These are phyloP conservation scores for Cryphonectria nitschkei DNA, from an alignment of 2,329 filamentous ascomycete genomes.

Conservation along the genomic window DNA sequence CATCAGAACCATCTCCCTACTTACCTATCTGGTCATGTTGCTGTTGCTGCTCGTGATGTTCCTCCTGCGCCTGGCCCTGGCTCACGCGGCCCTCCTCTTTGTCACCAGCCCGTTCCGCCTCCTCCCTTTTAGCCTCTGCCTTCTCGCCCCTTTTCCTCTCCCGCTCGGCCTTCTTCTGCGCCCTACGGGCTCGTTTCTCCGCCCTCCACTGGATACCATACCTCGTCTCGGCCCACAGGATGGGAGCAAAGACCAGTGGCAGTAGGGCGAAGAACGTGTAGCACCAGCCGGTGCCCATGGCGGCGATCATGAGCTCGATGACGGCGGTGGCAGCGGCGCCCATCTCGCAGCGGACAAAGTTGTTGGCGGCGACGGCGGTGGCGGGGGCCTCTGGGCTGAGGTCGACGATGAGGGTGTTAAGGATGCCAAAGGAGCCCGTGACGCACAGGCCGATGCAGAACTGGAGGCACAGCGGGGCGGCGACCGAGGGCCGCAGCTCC, in stretches of 20 bases:
- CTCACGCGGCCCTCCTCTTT: neutral
- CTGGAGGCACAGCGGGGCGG: conserved; percentile 57
- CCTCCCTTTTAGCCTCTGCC: conserved; percentile 15
- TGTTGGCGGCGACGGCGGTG: conserved; percentile 66
- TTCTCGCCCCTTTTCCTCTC: conserved; percentile 33
- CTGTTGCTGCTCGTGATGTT: neutral
- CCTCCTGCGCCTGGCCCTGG: neutral
- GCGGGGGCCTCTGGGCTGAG: conserved; percentile 63
- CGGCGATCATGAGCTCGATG: conserved; percentile 60
- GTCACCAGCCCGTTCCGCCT: neutral
- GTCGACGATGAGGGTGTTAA: conserved; percentile 68
- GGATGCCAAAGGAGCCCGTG: conserved; percentile 65
- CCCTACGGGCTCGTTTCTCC: conserved; percentile 49
- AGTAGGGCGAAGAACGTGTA: conserved; percentile 62
- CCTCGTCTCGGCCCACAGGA: conserved; percentile 53
- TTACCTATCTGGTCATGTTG: neutral
- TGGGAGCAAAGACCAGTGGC: conserved; percentile 51
- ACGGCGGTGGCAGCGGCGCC: conserved; percentile 63
- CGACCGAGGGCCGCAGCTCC: conserved; percentile 53
- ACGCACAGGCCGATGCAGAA: conserved; percentile 62
- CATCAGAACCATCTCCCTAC: neutral
- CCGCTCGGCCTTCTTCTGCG: conserved; percentile 36
- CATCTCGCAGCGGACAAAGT: conserved; percentile 63
- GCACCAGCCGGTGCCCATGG: conserved; percentile 65
- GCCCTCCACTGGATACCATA: conserved; percentile 56